Evolutionary conservation across 306 rosid genomes (phyloP).

Genomic region (Lathyrus sativus): DNA sequence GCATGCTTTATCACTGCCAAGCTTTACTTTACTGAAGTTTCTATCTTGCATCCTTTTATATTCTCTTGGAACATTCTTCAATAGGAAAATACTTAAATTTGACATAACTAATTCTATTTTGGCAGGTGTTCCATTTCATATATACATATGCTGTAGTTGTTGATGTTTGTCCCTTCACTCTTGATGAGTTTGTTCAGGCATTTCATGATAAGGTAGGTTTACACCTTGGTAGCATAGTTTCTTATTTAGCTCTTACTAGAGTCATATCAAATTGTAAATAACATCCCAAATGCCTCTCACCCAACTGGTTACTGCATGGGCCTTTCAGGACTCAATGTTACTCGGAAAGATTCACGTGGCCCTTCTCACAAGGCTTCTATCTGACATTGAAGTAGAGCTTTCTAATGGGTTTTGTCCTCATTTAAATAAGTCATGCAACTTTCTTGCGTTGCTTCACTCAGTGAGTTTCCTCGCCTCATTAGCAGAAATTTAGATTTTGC

Average conservation of each 20-base stretch:
- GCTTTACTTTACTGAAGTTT: constrained; percentile 2
- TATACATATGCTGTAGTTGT: constrained; percentile 70
- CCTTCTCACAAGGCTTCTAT: constrained; percentile 75
- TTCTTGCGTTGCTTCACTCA: constrained; percentile 85
- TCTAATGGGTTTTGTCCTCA: constrained; percentile 55
- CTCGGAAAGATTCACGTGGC: constrained; percentile 89
- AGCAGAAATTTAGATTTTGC: constrained; percentile 27
- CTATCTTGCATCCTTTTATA: constrained; percentile 18
- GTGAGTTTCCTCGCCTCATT: constrained; percentile 54
- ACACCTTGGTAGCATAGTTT: constrained; percentile 26
- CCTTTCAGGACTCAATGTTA: constrained; percentile 69
- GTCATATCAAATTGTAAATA: constrained; percentile 19
- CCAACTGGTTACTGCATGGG: too few species aligned
- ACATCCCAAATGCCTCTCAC: constrained; percentile 39
- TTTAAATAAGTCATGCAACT: constrained; percentile 81
- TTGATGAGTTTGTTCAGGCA: constrained; percentile 91
- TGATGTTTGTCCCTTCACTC: constrained; percentile 78
- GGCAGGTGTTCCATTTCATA: constrained; percentile 89
- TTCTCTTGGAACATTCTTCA: constrained; percentile 19
- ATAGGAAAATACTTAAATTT: constrained; percentile 10
- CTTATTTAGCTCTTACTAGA: constrained; percentile 28
- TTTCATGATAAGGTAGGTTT: constrained; percentile 87
- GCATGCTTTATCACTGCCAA: background rate
- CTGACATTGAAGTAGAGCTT: constrained; percentile 71
- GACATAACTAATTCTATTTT: constrained; percentile 34